Percentiles rank a stretch among this genome's conserved stretches.
phyloP scores from a whole-genome alignment of 495 filamentous ascomycete genomes.

The Aspergillus steynii region DNA sequence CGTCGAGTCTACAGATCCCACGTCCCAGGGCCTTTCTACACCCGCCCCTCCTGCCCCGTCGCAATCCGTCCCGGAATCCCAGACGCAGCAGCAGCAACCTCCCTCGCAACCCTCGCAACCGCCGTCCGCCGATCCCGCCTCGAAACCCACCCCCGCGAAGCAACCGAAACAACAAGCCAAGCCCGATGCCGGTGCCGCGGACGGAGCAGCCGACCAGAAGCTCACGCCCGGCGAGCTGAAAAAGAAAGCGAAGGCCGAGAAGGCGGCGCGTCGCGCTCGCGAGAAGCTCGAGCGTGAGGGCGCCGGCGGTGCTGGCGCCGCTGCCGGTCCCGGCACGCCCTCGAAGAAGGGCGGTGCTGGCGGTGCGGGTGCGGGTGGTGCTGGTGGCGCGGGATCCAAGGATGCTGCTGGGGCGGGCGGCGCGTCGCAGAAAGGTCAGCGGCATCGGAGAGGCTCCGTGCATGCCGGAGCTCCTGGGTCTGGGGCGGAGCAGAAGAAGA shows the following conservation, averaged over 20 bases:
- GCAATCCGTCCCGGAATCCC: slow-evolving; percentile 21
- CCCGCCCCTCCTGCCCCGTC: slow-evolving; percentile 17
- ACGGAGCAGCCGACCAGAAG: slow-evolving; percentile 37
- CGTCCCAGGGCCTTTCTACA: slow-evolving; percentile 17
- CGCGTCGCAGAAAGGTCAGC: slow-evolving; percentile 39
- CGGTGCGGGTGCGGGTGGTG: slow-evolving; percentile 14
- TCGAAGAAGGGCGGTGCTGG: slow-evolving; percentile 45
- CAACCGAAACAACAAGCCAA: slow-evolving; percentile 33
- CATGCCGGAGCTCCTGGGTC: slow-evolving; percentile 38
- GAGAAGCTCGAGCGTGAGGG: slow-evolving; percentile 49
- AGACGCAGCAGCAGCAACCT: slow-evolving; percentile 15
- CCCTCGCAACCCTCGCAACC: slow-evolving; percentile 15
- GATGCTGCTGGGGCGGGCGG: slow-evolving; percentile 21
- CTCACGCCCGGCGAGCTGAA: slow-evolving; percentile 70
- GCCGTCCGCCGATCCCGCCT: slow-evolving; percentile 20
- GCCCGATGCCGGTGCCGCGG: slow-evolving; percentile 24
- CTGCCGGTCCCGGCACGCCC: slow-evolving; percentile 18
- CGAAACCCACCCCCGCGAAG: slow-evolving; percentile 23
- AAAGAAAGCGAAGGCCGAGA: slow-evolving; percentile 76
- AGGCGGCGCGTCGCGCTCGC: slow-evolving; percentile 69
- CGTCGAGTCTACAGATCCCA: slow-evolving; percentile 24
- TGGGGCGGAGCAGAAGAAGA: slow-evolving; percentile 37
- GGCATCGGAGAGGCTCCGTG: slow-evolving; percentile 36
- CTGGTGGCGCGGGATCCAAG: slow-evolving; percentile 28
- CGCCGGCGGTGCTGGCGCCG: slow-evolving; percentile 28